Percentiles rank a stretch among this genome's conserved stretches.
Conservation (phyloP, 2,329 filamentous ascomycete species). For the Calonectria honghensis region DNA sequence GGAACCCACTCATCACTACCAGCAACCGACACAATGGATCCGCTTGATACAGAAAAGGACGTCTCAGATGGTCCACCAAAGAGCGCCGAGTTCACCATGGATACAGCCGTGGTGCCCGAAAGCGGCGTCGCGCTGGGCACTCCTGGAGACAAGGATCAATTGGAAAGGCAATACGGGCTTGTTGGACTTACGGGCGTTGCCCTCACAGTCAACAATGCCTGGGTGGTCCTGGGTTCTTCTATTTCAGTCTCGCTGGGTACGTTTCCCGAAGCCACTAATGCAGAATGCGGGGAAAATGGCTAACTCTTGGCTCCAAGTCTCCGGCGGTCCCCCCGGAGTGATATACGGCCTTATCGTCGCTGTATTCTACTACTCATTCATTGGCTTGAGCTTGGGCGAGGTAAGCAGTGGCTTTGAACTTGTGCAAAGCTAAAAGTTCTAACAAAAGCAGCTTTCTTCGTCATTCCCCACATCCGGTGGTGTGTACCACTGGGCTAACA, state of each 20-base stretch:
- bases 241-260: conserved; percentile 52
- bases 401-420: conserved; percentile 19
- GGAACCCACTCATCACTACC: background rate
- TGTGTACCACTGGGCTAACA: conserved; percentile 53
- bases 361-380: conserved; percentile 51
- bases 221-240: conserved; percentile 52
- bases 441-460: conserved; percentile 45
- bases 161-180: conserved; percentile 51
- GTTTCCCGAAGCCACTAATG: background rate
- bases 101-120: conserved; percentile 41
- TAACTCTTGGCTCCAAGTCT: conserved; percentile 43
- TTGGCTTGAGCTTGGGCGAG: conserved; percentile 51
- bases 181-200: conserved; percentile 52
- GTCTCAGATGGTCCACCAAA: conserved; percentile 28
- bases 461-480: conserved; percentile 51
- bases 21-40: background rate
- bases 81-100: conserved; percentile 36
- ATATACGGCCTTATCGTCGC: conserved; percentile 53
- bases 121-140: conserved; percentile 41
- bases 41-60: conserved; percentile 39
- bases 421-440: background rate
- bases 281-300: background rate
- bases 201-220: conserved; percentile 54
- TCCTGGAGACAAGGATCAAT: conserved; percentile 50
- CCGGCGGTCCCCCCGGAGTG: conserved; percentile 49